A percentile compares a stretch with the other conserved stretches of the same genome.
Evolutionary conservation across 1,284 basidiomycete species (phyloP).

Genomic region (Leccinum ponderosum): DNA sequence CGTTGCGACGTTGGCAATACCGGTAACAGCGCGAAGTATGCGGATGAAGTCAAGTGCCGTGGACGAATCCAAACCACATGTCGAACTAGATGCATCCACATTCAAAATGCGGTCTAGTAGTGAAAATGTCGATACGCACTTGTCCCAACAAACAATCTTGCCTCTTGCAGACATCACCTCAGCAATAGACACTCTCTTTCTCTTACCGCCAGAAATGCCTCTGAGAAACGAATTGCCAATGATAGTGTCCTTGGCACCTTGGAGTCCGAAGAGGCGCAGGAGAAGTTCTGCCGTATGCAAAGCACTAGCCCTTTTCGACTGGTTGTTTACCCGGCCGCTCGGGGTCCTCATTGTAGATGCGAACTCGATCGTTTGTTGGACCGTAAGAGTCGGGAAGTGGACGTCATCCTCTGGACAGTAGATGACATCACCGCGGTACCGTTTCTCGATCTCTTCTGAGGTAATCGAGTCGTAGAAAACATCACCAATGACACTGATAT

Average conservation of each 20-base stretch:
- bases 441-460: too few relatives aligned
- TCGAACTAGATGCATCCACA: constrained; percentile 41
- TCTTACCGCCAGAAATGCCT: constrained; percentile 81
- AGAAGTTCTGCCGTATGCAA: constrained; percentile 51
- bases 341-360: constrained; percentile 58
- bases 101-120: not conserved
- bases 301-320: constrained; percentile 34
- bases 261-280: constrained; percentile 69
- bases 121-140: constrained; percentile 22
- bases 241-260: constrained; percentile 53
- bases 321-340: constrained; percentile 12
- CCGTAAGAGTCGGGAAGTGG: constrained; percentile 46
- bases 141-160: constrained; percentile 54
- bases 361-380: constrained; percentile 63
- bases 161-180: constrained; percentile 48
- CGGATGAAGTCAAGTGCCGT: constrained; percentile 68
- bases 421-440: too few relatives aligned
- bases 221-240: constrained; percentile 75
- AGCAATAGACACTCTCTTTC: constrained; percentile 65
- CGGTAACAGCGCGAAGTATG: constrained; percentile 57
- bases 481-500: too few relatives aligned
- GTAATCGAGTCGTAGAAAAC: too few relatives aligned
- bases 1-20: constrained; percentile 51
- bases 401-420: too few relatives aligned
- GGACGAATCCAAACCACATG: constrained; percentile 70